These are phyloP conservation scores for Chalciporus sp. DNA, from an alignment of 1,284 basidiomycete genomes.

Conservation along the genomic window DNA sequence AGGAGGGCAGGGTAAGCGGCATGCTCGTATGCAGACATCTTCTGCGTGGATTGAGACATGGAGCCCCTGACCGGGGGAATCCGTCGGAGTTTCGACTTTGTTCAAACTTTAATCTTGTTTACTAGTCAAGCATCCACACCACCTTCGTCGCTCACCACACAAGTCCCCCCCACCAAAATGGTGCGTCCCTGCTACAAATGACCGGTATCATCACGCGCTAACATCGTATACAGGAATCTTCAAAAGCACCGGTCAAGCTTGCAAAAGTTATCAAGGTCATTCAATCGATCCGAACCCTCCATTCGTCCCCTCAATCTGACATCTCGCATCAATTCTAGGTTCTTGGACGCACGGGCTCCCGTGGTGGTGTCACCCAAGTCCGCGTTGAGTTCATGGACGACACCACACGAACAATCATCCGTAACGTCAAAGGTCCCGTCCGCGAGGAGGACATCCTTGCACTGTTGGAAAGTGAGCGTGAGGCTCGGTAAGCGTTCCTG, in stretches of 20 bases:
- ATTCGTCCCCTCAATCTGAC: not conserved
- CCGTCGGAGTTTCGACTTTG: slow-evolving; percentile 25
- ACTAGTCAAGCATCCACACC: slow-evolving; percentile 19
- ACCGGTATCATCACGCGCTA: not conserved
- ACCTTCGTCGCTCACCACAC: slow-evolving; percentile 4
- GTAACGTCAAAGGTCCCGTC: slow-evolving; percentile 99
- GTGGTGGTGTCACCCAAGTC: slow-evolving; percentile 99
- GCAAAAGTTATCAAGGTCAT: slow-evolving; percentile 93
- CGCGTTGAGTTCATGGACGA: slow-evolving; percentile 99
- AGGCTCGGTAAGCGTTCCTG: slow-evolving; percentile 82
- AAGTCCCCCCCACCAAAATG: slow-evolving; percentile 21
- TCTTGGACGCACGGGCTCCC: slow-evolving; percentile 97
- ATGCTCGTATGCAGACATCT: no score
- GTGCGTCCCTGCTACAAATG: slow-evolving; percentile 16
- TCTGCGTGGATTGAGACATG: no score
- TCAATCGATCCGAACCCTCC: slow-evolving; percentile 6
- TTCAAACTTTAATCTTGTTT: slow-evolving; percentile 32
- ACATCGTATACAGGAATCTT: slow-evolving; percentile 58
- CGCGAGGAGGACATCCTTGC: slow-evolving; percentile 97
- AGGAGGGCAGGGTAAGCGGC: no score
- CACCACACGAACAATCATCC: slow-evolving; percentile 93
- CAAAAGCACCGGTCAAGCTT: slow-evolving; percentile 92
- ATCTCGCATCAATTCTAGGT: slow-evolving; percentile 55
- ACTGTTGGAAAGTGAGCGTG: slow-evolving; percentile 98
- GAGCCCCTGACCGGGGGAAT: slow-evolving; percentile 17